Percentiles rank a stretch among this genome's conserved stretches.
Evolutionary conservation across 805 yeast genomes (phyloP).

Genomic region (Pichia exigua): DNA sequence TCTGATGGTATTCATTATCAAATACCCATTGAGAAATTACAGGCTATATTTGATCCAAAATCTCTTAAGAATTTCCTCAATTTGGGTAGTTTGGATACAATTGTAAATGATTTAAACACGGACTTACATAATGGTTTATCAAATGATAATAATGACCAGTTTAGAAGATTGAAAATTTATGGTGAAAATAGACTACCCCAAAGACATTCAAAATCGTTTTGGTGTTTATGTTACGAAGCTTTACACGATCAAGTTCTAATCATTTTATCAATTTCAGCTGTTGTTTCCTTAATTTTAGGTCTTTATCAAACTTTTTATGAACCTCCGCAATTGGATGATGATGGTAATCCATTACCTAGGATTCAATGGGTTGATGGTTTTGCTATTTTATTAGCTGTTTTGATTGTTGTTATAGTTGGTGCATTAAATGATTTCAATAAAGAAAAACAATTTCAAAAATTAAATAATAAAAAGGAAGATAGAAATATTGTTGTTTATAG

Average conservation of each 20-base stretch:
- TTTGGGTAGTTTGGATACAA: constrained; percentile 37
- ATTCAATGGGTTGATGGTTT: constrained; percentile 99
- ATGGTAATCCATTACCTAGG: constrained; percentile 68
- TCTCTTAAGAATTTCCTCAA: constrained; percentile 36
- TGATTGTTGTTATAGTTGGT: constrained; percentile 87
- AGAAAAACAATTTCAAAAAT: constrained; percentile 82
- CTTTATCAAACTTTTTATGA: constrained; percentile 88
- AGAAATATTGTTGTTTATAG: constrained; percentile 72
- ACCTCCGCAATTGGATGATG: constrained; percentile 66
- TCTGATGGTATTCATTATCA: constrained; percentile 13
- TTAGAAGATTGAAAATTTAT: constrained; percentile 39
- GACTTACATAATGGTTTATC: constrained; percentile 36
- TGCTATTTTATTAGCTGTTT: constrained; percentile 87
- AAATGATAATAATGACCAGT: constrained; percentile 24
- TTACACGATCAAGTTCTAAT: constrained; percentile 87
- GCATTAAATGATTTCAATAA: constrained; percentile 96
- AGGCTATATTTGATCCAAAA: constrained; percentile 56
- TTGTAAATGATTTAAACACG: constrained; percentile 30
- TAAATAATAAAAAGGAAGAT: constrained; percentile 83
- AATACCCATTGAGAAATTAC: constrained; percentile 30
- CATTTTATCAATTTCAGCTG: constrained; percentile 75
- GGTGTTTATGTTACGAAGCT: constrained; percentile 68
- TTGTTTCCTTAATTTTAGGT: constrained; percentile 83
- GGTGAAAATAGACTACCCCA: constrained; percentile 72
- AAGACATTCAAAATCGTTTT: constrained; percentile 59